Evolutionary conservation across 257 asterid genomes (phyloP), one percentile per base, ranked within the genome.

Genomic region (Solanum arcanum): DNA sequence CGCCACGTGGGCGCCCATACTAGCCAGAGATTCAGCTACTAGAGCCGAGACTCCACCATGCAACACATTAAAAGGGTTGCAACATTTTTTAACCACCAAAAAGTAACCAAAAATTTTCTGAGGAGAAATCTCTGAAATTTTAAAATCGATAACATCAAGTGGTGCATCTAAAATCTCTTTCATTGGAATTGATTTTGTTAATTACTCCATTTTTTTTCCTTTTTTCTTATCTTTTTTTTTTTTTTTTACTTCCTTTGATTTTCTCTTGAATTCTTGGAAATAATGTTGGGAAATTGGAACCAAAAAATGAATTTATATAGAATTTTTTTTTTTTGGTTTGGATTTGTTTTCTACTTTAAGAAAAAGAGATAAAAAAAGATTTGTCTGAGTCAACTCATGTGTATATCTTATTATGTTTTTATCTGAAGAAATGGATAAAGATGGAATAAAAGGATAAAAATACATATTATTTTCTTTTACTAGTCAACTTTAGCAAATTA

Each of bases 61-160:
- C 83, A 91, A 87, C 37, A 90, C 92, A 86, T 89, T 25, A 76
- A 91, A 91, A 11, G 92, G 92, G 93, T 95, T 98, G 85, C 96
- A 94, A 85, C 95, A 95, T 64, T 92, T 95, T 23, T 44, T 42
- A 83, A 92, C 89, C 86, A 96, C 90, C 4, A 39, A 35, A 56
- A 96, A 89, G 69, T 89, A 94, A 33, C 99, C 99, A 23, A 95
- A 85, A 2, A 94, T 95, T 87, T 86, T 94, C 3, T 49, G 44
- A 11, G 94, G 86, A 1, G 99, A 89, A 60, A 96, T 75, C 6
- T 92, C 92, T 74, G 91, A 95, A 6, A 95, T 46, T 78, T 92
- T 94, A 29, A 96, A 96, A 7, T 98, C 99, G 2, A 95, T 6
- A 29, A 86, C 29, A 76, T 93, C 89, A 2, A 96, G 94, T 31